Evolutionary conservation across 1,284 basidiomycete species (phyloP), one percentile per base, ranked within the genome.

Genomic region (Prillingera fragicola): DNA sequence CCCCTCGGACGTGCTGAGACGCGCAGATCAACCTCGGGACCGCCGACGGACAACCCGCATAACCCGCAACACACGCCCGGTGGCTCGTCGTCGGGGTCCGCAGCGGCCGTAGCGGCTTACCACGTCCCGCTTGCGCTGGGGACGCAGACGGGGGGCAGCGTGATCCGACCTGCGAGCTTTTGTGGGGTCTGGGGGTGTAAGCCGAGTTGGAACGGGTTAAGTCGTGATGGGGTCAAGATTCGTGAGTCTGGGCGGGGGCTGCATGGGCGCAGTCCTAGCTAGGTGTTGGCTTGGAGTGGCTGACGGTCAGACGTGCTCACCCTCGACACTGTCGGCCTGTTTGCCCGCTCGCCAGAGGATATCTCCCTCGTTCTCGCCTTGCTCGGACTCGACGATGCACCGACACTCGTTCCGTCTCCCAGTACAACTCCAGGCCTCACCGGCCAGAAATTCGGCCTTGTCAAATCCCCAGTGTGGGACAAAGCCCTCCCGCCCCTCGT

Each of bases 141-240:
- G n/a, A 63, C 62, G 18, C 50, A 55, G 49, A 60, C 51, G 5
- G 51, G 38, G 6, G 49, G 43, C 14, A 62, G 59, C 23, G 61
- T 60, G 1, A 60, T 68, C 24, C 50, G 65, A 5, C 65, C 65
- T 0, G 65, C 55, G 25, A 60, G 61, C 5, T 68, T 56, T 50
- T 62, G 61, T 38, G 64, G 64, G 3, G 55, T 68, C 26, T 62
- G 44, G 32, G 62, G 57, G 0, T 21, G 66, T 19, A 68, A 68
- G 49, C 62, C 62, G 5, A 66, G 63, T 1, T 62, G 60, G 60
- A 60, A 59, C 38, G 47, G 58, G 8, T 59, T 67, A 34, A 59
- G 59, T 4, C 50, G 63, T 22, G 63, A 67, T 33, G 63, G 65
- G 4, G 38, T 67, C 6, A 63, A 63, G 49, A 55, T 63, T 25